Evolutionary conservation across 306 rosid genomes (phyloP), one percentile per base, ranked within the genome.

Genomic region (Canavalia ensiformis): DNA sequence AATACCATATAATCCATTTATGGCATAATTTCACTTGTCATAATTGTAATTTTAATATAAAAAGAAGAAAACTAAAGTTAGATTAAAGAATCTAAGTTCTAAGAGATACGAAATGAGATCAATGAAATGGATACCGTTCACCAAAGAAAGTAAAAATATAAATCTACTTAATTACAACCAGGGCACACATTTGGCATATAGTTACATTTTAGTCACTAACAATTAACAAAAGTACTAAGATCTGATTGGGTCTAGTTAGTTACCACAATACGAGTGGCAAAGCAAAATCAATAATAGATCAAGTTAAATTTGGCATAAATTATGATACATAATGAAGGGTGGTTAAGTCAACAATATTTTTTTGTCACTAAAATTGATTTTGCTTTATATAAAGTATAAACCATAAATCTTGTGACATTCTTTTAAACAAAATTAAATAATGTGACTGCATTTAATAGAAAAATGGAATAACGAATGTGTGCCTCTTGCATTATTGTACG

Each of bases 401-500:
- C 25, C 37, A 37, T 8, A 58, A 33, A 77, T 25, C 9, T 28
- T 5, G 11, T 69, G 13, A 70, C n/a, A 41, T 41, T 49, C 11
- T 3, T 7, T 12, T 41, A 31, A 39, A 41, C 25, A 29, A 46
- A 59, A 37, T 8, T 5, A 50, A 29, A 68, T 60, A 29, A 68
- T 60, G 7, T 39, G 10, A 44, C 4, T 52, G 35, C 13, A 6
- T 47, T 51, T 7, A 1, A 51, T 11, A 58, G 8, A 45, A 60
- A 76, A 50, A 49, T 47, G 52, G 52, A 49, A 68, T 44, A 18
- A 18, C 25, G 68, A n/a, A 45, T 6, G 12, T 9, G 11, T 69
- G 71, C 54, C 33, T 49, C 1, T 76, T n/a, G 75, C 41, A 81
- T 80, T 80, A 58, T 45, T 64, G 83, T 71, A 60, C 51, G 31